phyloP scores from a whole-genome alignment of 352 stramenopile species.

The Phytophthora palmivora region DNA sequence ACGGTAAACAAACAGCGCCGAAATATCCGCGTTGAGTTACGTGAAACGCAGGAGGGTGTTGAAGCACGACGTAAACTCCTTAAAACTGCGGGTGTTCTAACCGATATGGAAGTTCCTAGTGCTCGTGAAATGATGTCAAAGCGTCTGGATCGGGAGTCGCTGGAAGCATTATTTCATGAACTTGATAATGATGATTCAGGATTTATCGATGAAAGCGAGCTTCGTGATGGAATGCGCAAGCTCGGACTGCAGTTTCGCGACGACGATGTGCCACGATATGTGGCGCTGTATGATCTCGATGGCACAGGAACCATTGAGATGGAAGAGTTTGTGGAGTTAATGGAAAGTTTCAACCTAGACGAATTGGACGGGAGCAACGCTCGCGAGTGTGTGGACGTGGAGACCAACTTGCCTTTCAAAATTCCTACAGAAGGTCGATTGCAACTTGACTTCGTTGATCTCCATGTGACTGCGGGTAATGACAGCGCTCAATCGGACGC shows the following conservation, averaged over 20 bases:
- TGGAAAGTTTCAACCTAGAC: constrained; percentile 72
- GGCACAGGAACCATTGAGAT: constrained; percentile 76
- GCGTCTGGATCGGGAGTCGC: constrained; percentile 54
- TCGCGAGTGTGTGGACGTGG: constrained; percentile 64
- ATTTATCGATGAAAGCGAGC: constrained; percentile 67
- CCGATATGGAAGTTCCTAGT: constrained; percentile 36
- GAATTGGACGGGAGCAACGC: constrained; percentile 45
- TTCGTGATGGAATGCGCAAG: constrained; percentile 58
- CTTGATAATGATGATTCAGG: constrained; percentile 68
- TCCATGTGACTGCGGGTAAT: constrained; percentile 73
- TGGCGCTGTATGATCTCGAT: constrained; percentile 79
- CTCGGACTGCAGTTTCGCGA: constrained; percentile 60
- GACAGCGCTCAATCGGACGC: constrained; percentile 75
- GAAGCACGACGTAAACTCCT: constrained; percentile 57
- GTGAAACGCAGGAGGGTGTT: constrained; percentile 45
- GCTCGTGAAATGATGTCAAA: constrained; percentile 31
- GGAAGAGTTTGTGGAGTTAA: constrained; percentile 82
- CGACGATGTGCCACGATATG: constrained; percentile 70
- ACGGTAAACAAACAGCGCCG: constrained; percentile 49
- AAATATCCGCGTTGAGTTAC: constrained; percentile 69
- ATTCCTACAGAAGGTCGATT: constrained; percentile 69
- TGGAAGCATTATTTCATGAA: constrained; percentile 65
- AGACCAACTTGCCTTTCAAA: constrained; percentile 64
- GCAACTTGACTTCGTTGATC: constrained; percentile 76
- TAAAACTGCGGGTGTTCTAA: constrained; percentile 78